Base-by-base conservation (phyloP, 2,329 filamentous ascomycete species). In the Aspergillus viridinutans region DNA sequence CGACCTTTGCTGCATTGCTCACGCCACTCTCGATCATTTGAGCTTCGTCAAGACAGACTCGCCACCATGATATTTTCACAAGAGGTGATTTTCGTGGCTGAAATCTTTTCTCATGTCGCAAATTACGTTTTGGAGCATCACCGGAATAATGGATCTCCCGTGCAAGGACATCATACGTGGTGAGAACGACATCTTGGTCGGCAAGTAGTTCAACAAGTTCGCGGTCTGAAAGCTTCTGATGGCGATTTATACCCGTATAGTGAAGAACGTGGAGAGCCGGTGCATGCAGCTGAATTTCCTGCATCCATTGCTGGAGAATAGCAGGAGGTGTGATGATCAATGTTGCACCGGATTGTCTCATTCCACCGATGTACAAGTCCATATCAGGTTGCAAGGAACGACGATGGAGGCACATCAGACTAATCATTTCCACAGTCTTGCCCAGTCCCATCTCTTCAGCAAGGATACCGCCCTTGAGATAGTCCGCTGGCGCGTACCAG, bases 21-120 rank as follows among this genome's bases (percentile, higher is more conserved):
- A 95, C 86, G 35, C 92, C 91, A 62, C 85, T 93, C 70, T 97
- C 93, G 45, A 97, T 86, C 89, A 96, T 96, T 68, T 99, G 94
- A 0, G 93, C 77, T 64, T 79, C 84, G 63, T 87, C 84, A 26
- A 87, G 76, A 65, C 83, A 85, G 1, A 96, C 84, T 45, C 93
- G 83, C 91, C 92, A 97, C 92, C 91, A 97, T 1, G 82, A 85
- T 20, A 97, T 84, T 63, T 89, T 84, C 9, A 92, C 85, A 6
- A 97, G 78, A 0, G 92, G 92, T 4, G 90, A 94, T 52, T 81
- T 86, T 2, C 82, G 81, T 28, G 86, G 81, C 58, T 85, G 80
- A 55, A 90, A 88, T 55, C 83, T 85, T 64, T 87, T 85, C 54
- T 83, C 80, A 50, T 80, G 74, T 7, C 87, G 83, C 52, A 92